phyloP scores from a whole-genome alignment of 1,139 yeast genomes.

The Yarrowia galli region DNA sequence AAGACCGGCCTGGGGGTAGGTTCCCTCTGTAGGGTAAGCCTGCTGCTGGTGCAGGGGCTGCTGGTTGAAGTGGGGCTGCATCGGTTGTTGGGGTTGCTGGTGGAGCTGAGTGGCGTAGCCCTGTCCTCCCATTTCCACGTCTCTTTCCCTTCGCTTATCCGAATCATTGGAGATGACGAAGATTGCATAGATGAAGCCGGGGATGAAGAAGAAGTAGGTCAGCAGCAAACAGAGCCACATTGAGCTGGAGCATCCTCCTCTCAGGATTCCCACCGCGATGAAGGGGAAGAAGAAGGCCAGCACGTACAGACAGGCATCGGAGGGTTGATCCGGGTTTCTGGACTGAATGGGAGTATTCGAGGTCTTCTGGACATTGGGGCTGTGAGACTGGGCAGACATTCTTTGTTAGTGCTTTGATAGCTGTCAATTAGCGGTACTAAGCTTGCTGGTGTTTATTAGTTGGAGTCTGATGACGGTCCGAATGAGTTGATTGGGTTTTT shows the following conservation, averaged over 20 bases:
- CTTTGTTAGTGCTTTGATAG: no score
- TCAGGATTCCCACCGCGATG: conserved; percentile 4
- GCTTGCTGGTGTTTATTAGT: neutral
- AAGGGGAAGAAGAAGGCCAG: conserved; percentile 11
- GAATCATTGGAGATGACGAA: neutral
- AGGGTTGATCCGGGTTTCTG: neutral
- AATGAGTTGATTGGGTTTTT: neutral
- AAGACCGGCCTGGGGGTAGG: neutral
- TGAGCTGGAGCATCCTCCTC: conserved; percentile 5
- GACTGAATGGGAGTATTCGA: neutral
- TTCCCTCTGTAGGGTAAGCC: conserved; percentile 7
- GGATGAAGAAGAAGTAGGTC: conserved; percentile 6
- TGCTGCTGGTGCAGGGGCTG: conserved; percentile 23
- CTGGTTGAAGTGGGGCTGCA: neutral
- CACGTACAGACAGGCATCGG: conserved; percentile 2
- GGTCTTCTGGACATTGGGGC: neutral
- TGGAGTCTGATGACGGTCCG: neutral
- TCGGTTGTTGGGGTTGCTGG: neutral
- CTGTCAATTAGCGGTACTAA: neutral
- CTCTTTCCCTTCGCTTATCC: neutral
- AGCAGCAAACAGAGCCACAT: conserved; percentile 14
- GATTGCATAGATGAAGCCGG: conserved; percentile 14
- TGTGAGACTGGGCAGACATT: no score
- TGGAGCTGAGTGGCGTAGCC: conserved; percentile 4
- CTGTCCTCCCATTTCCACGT: conserved; percentile 15